A percentile compares a stretch with the other conserved stretches of the same genome.
These are phyloP conservation scores for Exophiala calicioides DNA, from an alignment of 2,329 filamentous ascomycete genomes.

Conservation along the genomic window DNA sequence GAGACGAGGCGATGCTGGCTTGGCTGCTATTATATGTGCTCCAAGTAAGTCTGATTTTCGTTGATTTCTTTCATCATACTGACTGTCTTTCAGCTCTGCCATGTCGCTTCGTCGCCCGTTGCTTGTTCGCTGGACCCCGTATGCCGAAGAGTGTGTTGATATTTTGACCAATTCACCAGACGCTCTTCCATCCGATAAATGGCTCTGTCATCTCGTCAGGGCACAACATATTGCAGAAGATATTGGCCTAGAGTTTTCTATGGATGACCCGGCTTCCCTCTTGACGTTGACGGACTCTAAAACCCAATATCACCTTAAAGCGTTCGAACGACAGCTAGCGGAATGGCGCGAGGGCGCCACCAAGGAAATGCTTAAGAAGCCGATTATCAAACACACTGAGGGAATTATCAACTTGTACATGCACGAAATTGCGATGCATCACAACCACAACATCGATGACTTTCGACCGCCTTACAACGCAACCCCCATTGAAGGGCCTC, in stretches of 20 bases:
- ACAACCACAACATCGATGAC: slow-evolving; percentile 60
- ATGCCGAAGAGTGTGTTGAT: slow-evolving; percentile 64
- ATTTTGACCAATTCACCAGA: slow-evolving; percentile 59
- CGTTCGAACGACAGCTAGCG: slow-evolving; percentile 65
- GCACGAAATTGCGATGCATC: slow-evolving; percentile 72
- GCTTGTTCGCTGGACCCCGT: slow-evolving; percentile 61
- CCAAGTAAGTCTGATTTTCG: slow-evolving; percentile 45
- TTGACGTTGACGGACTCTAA: slow-evolving; percentile 61
- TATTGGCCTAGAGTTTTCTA: slow-evolving; percentile 64
- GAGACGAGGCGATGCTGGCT: slow-evolving; percentile 62
- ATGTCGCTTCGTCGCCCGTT: slow-evolving; percentile 61
- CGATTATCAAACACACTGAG: slow-evolving; percentile 64
- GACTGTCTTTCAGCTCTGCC: slow-evolving; percentile 47
- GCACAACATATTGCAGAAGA: slow-evolving; percentile 68
- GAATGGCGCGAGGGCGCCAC: slow-evolving; percentile 60
- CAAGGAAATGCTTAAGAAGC: slow-evolving; percentile 51
- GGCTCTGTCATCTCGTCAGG: slow-evolving; percentile 59
- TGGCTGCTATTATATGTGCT: slow-evolving; percentile 62
- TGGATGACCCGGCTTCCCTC: slow-evolving; percentile 62
- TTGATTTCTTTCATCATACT: slow-evolving; percentile 2
- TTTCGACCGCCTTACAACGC: slow-evolving; percentile 47
- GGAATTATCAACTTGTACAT: slow-evolving; percentile 70
- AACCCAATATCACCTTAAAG: slow-evolving; percentile 64
- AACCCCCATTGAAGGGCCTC: slow-evolving; percentile 32
- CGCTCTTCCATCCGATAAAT: slow-evolving; percentile 57